Percentiles rank a stretch among this genome's conserved stretches.
Evolutionary conservation across 345 rosid genomes (phyloP).

Genomic region (Turnera subulata): DNA sequence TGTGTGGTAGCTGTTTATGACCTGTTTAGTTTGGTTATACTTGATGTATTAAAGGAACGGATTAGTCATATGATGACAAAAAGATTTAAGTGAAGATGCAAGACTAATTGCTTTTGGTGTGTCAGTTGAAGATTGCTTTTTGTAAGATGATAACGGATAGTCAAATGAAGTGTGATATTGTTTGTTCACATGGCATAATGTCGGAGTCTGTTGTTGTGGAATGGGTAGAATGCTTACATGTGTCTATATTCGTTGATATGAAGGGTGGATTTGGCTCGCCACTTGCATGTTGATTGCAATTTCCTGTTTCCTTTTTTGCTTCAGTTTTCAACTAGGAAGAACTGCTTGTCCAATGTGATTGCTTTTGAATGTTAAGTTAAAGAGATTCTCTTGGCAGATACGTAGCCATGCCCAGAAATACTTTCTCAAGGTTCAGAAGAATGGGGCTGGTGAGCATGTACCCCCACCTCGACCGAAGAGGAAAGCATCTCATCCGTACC

Average conservation of each 20-base stretch:
- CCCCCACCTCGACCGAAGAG: conserved; percentile 98
- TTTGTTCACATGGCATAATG: too few relatives aligned
- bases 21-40: too few relatives aligned
- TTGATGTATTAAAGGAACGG: not conserved
- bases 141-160: too few relatives aligned
- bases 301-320: not conserved
- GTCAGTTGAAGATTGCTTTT: too few relatives aligned
- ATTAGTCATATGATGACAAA: not conserved
- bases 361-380: conserved; percentile 9
- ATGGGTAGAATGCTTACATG: too few relatives aligned
- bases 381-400: conserved; percentile 50
- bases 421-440: conserved; percentile 88
- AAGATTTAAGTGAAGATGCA: too few relatives aligned
- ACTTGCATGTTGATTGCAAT: not conserved
- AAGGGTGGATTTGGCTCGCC: not conserved
- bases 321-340: not conserved
- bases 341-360: not conserved
- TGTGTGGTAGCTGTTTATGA: not conserved
- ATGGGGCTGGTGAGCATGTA: conserved; percentile 73
- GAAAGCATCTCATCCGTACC: conserved; percentile 91
- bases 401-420: conserved; percentile 97
- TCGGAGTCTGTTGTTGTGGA: too few relatives aligned
- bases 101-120: too few relatives aligned
- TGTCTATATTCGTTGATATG: too few relatives aligned
- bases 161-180: too few relatives aligned